Percentiles rank a stretch among this genome's conserved stretches.
Conservation (phyloP, 2,329 filamentous ascomycete species). For the Aplosporella prunicola region DNA sequence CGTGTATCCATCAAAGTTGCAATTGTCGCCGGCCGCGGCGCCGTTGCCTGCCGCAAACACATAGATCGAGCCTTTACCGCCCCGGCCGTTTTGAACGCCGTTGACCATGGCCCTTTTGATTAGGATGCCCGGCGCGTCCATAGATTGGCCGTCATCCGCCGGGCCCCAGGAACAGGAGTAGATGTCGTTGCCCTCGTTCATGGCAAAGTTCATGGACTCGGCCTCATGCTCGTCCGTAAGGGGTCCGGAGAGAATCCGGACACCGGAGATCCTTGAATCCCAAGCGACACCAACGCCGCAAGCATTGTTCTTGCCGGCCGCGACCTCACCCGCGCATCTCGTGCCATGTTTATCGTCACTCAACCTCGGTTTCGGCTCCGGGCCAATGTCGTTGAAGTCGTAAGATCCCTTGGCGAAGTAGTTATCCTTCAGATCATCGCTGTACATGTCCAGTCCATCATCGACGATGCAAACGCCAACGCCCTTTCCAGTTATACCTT, state of each 20-base stretch:
- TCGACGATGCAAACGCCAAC: slow-evolving; percentile 90
- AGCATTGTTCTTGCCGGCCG: slow-evolving; percentile 82
- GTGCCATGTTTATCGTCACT: slow-evolving; percentile 86
- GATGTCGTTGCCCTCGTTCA: slow-evolving; percentile 84
- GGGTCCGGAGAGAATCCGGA: slow-evolving; percentile 83
- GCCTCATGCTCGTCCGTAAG: slow-evolving; percentile 93
- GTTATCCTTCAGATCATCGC: slow-evolving; percentile 81
- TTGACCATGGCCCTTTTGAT: slow-evolving; percentile 88
- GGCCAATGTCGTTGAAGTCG: slow-evolving; percentile 83
- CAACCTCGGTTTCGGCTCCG: slow-evolving; percentile 72
- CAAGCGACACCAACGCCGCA: slow-evolving; percentile 96
- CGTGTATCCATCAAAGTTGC: slow-evolving; percentile 98
- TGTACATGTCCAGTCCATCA: slow-evolving; percentile 93
- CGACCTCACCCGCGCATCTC: slow-evolving; percentile 86
- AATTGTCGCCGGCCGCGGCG: slow-evolving; percentile 79
- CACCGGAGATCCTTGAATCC: slow-evolving; percentile 78
- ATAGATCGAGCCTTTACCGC: slow-evolving; percentile 78
- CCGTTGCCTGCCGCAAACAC: slow-evolving; percentile 97
- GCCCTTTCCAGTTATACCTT: slow-evolving; percentile 83
- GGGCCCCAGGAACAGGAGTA: slow-evolving; percentile 99
- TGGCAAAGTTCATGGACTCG: slow-evolving; percentile 83
- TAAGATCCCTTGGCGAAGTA: slow-evolving; percentile 90
- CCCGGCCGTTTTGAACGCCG: slow-evolving; percentile 78
- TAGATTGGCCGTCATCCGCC: slow-evolving; percentile 82
- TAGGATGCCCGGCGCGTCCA: slow-evolving; percentile 85